phyloP scores from a whole-genome alignment of 257 asterid genomes.

The Ballota nigra region DNA sequence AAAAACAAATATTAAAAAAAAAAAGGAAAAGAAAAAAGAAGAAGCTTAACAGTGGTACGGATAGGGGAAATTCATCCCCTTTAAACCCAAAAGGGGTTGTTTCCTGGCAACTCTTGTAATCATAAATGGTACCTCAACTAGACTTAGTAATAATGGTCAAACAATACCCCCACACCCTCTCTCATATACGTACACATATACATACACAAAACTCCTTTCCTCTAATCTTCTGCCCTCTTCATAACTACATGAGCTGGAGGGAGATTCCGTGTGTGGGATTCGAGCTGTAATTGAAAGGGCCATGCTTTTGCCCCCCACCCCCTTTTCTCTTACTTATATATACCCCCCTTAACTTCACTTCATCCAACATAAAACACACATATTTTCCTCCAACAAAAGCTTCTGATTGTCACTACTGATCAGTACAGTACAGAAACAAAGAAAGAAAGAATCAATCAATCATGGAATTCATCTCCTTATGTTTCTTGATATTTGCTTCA shows the following conservation, averaged over 20 bases:
- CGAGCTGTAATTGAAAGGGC: slow-evolving; percentile 59
- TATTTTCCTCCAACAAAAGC: not conserved
- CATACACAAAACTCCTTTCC: not conserved
- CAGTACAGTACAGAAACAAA: not conserved
- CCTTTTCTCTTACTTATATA: slow-evolving; percentile 33
- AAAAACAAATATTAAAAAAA: not conserved
- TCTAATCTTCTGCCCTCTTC: not conserved
- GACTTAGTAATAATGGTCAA: slow-evolving; percentile 16
- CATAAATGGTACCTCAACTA: slow-evolving; percentile 24
- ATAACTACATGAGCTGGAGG: slow-evolving; percentile 55
- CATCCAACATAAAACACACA: slow-evolving; percentile 8
- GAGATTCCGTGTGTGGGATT: slow-evolving; percentile 63
- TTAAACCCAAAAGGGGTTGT: slow-evolving; percentile 22
- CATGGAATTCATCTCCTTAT: slow-evolving; percentile 47
- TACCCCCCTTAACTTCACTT: slow-evolving; percentile 25
- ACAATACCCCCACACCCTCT: not conserved
- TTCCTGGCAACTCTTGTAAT: slow-evolving; percentile 32
- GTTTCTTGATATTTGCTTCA: slow-evolving; percentile 17
- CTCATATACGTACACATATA: not conserved
- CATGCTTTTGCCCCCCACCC: not conserved
- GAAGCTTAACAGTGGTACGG: slow-evolving; percentile 23
- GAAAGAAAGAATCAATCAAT: too few relatives aligned
- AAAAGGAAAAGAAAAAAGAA: too few relatives aligned
- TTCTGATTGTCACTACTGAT: not conserved
- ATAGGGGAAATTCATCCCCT: slow-evolving; percentile 31